Conservation (phyloP, 495 filamentous ascomycete genomes). For the Elaphomyces granulatus region DNA sequence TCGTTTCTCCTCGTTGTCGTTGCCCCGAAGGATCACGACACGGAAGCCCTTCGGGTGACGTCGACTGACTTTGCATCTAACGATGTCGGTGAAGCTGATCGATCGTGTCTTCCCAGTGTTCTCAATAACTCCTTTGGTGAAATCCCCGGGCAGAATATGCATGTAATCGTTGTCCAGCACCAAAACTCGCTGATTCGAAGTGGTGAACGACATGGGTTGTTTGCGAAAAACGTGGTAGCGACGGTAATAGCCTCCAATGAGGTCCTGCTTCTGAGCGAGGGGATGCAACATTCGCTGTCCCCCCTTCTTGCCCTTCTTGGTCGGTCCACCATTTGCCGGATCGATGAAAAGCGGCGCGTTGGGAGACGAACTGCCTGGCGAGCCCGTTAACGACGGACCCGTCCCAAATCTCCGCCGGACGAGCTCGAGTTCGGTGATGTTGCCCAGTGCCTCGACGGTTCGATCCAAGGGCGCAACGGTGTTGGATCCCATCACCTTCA, state of each 20-base stretch:
- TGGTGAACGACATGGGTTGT: slow-evolving; percentile 84
- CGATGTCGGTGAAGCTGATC: slow-evolving; percentile 81
- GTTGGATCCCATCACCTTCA: slow-evolving; percentile 73
- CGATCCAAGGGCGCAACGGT: slow-evolving; percentile 76
- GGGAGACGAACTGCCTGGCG: slow-evolving; percentile 66
- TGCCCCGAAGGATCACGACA: slow-evolving; percentile 66
- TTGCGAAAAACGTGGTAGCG: slow-evolving; percentile 89
- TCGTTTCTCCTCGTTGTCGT: slow-evolving; percentile 64
- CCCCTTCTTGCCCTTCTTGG: slow-evolving; percentile 53
- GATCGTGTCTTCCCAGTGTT: slow-evolving; percentile 60
- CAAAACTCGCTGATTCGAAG: slow-evolving; percentile 67
- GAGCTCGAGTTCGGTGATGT: slow-evolving; percentile 72
- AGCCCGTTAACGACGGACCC: slow-evolving; percentile 59
- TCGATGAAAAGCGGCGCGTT: slow-evolving; percentile 58
- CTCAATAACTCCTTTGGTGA: slow-evolving; percentile 37
- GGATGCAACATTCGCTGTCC: slow-evolving; percentile 53
- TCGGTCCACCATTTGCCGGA: slow-evolving; percentile 17
- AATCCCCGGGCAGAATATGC: slow-evolving; percentile 75
- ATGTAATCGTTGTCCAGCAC: slow-evolving; percentile 92
- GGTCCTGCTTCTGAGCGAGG: slow-evolving; percentile 53
- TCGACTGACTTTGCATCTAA: slow-evolving; percentile 83
- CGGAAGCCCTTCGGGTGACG: slow-evolving; percentile 89
- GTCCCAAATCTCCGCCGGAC: slow-evolving; percentile 76
- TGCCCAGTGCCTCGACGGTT: slow-evolving; percentile 76
- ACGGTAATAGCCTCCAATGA: slow-evolving; percentile 56